phyloP scores from a whole-genome alignment of 257 asterid species.

The Capsicum chinense region DNA sequence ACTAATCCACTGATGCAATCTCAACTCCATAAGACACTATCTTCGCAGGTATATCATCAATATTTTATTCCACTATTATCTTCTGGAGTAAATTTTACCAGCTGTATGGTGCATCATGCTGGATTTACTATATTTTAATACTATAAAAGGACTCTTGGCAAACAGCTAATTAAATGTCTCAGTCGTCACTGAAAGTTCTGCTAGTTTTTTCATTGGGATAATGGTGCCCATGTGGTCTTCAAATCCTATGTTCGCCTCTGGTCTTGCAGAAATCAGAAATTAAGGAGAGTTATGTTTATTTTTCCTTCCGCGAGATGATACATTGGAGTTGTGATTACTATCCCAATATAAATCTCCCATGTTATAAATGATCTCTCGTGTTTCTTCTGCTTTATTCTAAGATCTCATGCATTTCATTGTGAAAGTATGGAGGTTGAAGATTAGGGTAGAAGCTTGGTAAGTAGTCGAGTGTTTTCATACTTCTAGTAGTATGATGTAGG shows the following conservation, averaged over 20 bases:
- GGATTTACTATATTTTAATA: too few species aligned
- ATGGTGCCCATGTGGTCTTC: too few species aligned
- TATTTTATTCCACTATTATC: too few species aligned
- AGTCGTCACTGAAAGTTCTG: too few species aligned
- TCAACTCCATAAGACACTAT: too few species aligned
- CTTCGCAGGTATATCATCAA: too few species aligned
- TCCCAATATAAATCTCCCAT: not conserved
- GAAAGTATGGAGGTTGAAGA: not conserved
- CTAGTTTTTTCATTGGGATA: too few species aligned
- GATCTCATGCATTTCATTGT: not conserved
- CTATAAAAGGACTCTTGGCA: too few species aligned
- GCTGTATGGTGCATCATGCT: not conserved
- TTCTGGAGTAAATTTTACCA: too few species aligned
- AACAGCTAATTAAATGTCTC: too few species aligned
- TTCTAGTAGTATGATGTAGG: not conserved
- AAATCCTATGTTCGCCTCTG: not conserved
- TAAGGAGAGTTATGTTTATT: not conserved
- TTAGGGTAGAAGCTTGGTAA: not conserved
- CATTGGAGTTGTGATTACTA: not conserved
- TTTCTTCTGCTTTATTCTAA: not conserved
- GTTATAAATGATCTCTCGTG: not conserved
- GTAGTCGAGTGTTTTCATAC: not conserved
- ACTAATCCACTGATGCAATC: not conserved
- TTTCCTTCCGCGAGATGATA: not conserved
- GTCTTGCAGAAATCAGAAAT: not conserved